Percentiles rank a stretch among this genome's conserved stretches.
These are phyloP conservation scores for Hamigera avellanea DNA, from an alignment of 495 filamentous ascomycete genomes.

Conservation along the genomic window DNA sequence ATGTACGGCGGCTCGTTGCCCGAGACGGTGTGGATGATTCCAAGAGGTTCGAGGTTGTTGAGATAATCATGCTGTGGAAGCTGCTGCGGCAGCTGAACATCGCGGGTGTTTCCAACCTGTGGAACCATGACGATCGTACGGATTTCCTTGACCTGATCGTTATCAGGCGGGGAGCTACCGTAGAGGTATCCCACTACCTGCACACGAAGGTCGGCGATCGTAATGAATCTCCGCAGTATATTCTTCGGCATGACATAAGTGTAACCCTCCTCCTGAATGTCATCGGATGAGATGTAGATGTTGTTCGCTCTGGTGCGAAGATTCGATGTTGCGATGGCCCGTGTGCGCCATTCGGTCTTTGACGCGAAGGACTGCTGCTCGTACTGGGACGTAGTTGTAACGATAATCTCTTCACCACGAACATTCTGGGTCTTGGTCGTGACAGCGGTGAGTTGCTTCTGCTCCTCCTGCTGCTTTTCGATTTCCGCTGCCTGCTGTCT, in stretches of 20 bases:
- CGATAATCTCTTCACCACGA: constrained; percentile 94
- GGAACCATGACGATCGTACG: constrained; percentile 94
- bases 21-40: constrained; percentile 89
- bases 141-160: constrained; percentile 94
- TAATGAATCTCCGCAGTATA: constrained; percentile 96
- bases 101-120: constrained; percentile 88
- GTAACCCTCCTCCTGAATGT: constrained; percentile 71
- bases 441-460: constrained; percentile 90
- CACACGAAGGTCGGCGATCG: constrained; percentile 90
- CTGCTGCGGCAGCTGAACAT: constrained; percentile 83
- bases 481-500: constrained; percentile 98
- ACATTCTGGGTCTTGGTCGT: constrained; percentile 98
- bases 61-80: constrained; percentile 91
- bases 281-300: constrained; percentile 94
- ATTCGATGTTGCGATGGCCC: constrained; percentile 94
- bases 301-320: constrained; percentile 92
- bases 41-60: constrained; percentile 77
- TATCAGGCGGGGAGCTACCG: constrained; percentile 84
- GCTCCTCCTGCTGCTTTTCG: constrained; percentile 96
- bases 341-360: constrained; percentile 97
- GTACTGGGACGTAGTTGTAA: constrained; percentile 93
- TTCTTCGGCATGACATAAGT: constrained; percentile 99
- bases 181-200: constrained; percentile 96
- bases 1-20: constrained; percentile 94
- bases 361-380: constrained; percentile 96